Conservation (phyloP, 768 basidiomycete genomes). For the Lepiota subincarnata region DNA sequence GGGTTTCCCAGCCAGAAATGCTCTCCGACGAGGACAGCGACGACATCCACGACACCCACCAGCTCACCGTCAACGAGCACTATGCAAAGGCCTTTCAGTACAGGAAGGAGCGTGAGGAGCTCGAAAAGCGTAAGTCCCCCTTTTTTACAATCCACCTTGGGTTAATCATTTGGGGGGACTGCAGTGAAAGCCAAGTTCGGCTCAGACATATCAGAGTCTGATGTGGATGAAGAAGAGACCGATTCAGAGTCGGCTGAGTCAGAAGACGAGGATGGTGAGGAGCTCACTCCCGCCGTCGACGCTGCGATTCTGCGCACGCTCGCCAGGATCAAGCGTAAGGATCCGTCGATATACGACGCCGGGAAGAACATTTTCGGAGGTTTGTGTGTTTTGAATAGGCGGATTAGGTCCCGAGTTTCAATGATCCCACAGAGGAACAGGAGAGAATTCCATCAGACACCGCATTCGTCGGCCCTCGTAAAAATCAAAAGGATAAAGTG, state of each 20-base stretch:
- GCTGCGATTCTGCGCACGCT: slow-evolving; percentile 92
- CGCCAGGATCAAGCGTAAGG: slow-evolving; percentile 74
- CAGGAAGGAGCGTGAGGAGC: slow-evolving; percentile 82
- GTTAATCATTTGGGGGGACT: too few relatives aligned
- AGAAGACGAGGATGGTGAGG: slow-evolving; percentile 93
- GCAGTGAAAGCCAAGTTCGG: slow-evolving; percentile 90
- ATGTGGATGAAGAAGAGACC: slow-evolving; percentile 42
- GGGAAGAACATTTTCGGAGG: slow-evolving; percentile 76
- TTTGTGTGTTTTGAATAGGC: too few relatives aligned
- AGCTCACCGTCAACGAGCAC: slow-evolving; percentile 32
- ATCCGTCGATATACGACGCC: slow-evolving; percentile 79
- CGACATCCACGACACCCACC: slow-evolving; percentile 15
- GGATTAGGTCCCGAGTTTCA: too few relatives aligned
- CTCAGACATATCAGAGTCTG: slow-evolving; percentile 57
- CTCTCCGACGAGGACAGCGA: slow-evolving; percentile 21
- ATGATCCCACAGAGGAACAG: slow-evolving; percentile 55
- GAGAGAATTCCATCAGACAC: slow-evolving; percentile 32
- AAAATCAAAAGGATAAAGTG: slow-evolving; percentile 51
- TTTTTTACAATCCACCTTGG: too few relatives aligned
- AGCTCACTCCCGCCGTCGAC: slow-evolving; percentile 90
- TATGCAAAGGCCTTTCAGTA: slow-evolving; percentile 77
- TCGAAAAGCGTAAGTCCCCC: slow-evolving; percentile 59
- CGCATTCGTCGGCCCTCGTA: slow-evolving; percentile 18
- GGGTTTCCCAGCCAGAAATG: slow-evolving; percentile 17
- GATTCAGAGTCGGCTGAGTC: slow-evolving; percentile 77